Evolutionary conservation across 352 stramenopile genomes (phyloP), one percentile per base, ranked within the genome.

Genomic region (Phytopythium cucurbitacearum): DNA sequence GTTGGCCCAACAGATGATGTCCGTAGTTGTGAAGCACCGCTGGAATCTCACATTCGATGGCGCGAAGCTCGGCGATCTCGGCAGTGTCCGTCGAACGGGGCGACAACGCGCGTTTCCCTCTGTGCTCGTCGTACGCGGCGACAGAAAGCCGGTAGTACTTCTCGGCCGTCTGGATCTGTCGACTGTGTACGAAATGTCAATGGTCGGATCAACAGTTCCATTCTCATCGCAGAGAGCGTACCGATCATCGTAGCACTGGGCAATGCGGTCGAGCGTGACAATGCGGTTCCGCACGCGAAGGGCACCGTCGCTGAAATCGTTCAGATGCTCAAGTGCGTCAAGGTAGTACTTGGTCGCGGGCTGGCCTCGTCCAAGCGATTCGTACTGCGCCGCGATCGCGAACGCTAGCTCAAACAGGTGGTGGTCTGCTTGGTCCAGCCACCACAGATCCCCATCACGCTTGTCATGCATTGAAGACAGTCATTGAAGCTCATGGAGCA

Each of bases 391-490:
- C 15, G 82, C 80, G 35, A 93, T 87, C 8, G 73, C 57, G 40
- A 93, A 91, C 16, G 80, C 77, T 11, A 93, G 48, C 59, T 89
- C 78, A 44, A 91, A 89, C 67, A 91, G 69, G 49, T 91, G 82
- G 0, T 73, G 76, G 59, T 93, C 82, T 92, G 44, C 21, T 21
- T 10, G 13, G 12, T 21, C 53, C 12, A 59, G 38, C 43, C 10
- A 60, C 7, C 11, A 44, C 34, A 7, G 12, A 40, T 35, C 4
- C 5, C 28, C 55, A 21, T 40, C 39, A 9, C 11, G 21, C 21
- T 28, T 28, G 21, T 28, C 21, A 28, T 28, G 21, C 21, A 28
- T 28, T 28, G 21, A 1, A 28, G 21, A 28, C 8, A 54, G 38
- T 46, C 34, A n/a, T 10, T 38, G 38, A 45, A 48, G 15, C 15